Evolutionary conservation across 345 rosid species (phyloP), one percentile per base, ranked within the genome.

Genomic region (Sonneratia alba): DNA sequence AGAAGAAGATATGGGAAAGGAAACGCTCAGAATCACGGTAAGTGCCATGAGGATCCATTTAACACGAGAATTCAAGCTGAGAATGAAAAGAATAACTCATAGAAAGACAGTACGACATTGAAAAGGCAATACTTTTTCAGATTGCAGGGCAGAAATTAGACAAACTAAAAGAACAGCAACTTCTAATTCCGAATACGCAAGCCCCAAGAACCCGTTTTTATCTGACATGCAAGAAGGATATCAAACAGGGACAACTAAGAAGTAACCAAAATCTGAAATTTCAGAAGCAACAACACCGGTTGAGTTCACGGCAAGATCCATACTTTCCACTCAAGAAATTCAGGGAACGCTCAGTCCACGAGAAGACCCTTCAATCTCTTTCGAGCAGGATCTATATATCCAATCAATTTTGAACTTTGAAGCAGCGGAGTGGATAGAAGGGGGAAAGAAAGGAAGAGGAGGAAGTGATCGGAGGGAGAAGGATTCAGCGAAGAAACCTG

Each of bases 401-500:
- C 32, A 27, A 27, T 27, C 32, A 27, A 27, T 27, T 27, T 27
- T 27, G 32, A 27, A 27, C 32, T 67, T 24, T 2, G 49, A 42
- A 67, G 32, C 22, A 27, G 48, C 48, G 7, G 32, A 27, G 32
- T 27, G 32, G 32, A 27, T 27, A 27, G 1, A 27, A 27, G 32
- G 32, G 32, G 32, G 32, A 27, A 27, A 27, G 47, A 6, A 43
- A 11, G 47, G 11, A 43, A 43, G 11, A 43, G 47, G 11, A 67
- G 27, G 48, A 40, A 67, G 15, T 16, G n/a, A 13, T 3, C 70
- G 13, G 24, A 18, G 12, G 1, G 24, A 67, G 49, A 67, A 47
- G 21, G 49, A n/a, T 67, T 47, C 47, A 7, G 34, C 19, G 14
- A 22, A 42, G 16, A 7, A 22, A 73, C 75, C 63, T 73, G 75